Conservation (phyloP, 2,329 filamentous ascomycete species). For the Diaporthe ampelina region DNA sequence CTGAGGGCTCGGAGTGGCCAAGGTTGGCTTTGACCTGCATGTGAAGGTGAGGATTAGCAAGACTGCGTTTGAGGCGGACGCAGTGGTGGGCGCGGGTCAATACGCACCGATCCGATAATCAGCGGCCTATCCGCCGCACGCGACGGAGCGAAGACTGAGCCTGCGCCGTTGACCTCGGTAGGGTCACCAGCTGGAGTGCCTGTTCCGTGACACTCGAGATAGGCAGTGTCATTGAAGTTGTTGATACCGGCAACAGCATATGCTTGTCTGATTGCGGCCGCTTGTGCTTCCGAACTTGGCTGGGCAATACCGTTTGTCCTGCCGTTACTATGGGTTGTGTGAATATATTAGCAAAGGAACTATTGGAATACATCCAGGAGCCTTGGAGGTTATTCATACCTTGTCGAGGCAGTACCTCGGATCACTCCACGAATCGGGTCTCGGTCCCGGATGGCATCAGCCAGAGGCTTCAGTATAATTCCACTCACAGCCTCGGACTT, state of each 20-base stretch:
- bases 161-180: neutral
- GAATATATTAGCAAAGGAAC: neutral
- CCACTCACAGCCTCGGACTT: constrained; percentile 48
- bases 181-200: neutral
- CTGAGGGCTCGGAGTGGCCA: constrained; percentile 64
- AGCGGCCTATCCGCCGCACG: no score
- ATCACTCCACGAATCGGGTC: constrained; percentile 21
- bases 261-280: no score
- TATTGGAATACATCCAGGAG: neutral
- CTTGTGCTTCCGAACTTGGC: no score
- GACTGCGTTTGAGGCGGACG: neutral
- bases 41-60: neutral
- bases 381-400: neutral
- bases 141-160: neutral
- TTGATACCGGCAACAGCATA: no score
- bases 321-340: no score
- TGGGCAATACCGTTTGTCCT: no score
- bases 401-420: neutral
- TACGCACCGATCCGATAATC: no score
- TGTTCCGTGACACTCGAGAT: no score
- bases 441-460: neutral
- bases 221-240: no score
- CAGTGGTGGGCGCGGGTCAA: neutral
- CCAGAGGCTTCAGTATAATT: neutral
- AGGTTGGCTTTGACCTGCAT: constrained; percentile 52